Base-by-base conservation (phyloP, 225 moss, liverwort and hornwort genomes). In the Straminergon stramineum region DNA sequence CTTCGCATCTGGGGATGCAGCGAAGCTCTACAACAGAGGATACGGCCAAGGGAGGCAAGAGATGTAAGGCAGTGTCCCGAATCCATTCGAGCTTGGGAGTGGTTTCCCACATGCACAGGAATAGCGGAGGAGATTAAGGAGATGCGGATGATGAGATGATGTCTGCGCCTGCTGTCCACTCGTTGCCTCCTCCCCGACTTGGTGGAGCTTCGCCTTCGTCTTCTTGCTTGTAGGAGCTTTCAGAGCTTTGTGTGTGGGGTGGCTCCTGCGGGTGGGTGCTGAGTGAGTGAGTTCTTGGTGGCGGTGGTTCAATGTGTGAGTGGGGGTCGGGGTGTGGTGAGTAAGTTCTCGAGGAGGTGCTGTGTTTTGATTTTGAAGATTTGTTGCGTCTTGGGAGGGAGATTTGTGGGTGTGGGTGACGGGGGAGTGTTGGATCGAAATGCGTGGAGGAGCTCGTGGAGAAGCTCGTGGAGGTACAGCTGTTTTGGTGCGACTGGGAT, bases 121-220 rank as follows among this genome's bases (percentile, higher is more conserved):
- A 88, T 83, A 88, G 81, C 84, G 86, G 89, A 89, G 89, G 56
- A 82, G 89, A 89, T 66, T 84, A 84, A 91, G 91, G 87, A 91
- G 92, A 87, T 89, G 76, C 87, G 89, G 91, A 92, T 91, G 70
- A 78, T 53, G 87, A 75, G 43, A 67, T 86, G 86, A 67, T 58
- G 89, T 58, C 61, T 87, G 64, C 14, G 18, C 58, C 19, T 61
- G 63, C 62, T 82, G 74, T 74, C 84, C 84, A 87, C 87, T 79
- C 66, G 82, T 74, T 83, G 31, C 88, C 28, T 35, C 73, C 62
- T 53, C 65, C 35, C 51, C 13, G 22, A 64, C 70, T 21, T 53
- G 58, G 35, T 45, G 60, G 69, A 53, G 34, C 71, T 76, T 88
- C 85, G 61, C 24, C n/a, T 39, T 58, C 80, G 58, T 60, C 48